A percentile compares a stretch with the other conserved stretches of the same genome.
phyloP scores from a whole-genome alignment of 106 monocot species.

The Acorus gramineus region DNA sequence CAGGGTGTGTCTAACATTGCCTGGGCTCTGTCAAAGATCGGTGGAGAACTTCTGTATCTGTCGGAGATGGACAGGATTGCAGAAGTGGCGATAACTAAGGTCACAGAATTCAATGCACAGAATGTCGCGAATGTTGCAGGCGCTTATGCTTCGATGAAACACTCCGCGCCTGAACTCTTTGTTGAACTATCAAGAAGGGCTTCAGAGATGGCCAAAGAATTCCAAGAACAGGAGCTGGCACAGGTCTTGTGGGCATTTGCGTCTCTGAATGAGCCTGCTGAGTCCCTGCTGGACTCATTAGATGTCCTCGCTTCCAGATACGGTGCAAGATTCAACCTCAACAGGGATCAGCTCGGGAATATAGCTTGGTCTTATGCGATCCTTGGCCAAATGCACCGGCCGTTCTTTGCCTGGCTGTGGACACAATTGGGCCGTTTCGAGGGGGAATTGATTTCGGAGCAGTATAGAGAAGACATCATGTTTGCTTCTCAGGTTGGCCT shows the following conservation, averaged over 20 bases:
- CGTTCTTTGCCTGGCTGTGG: conserved; percentile 77
- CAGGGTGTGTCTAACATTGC: conserved; percentile 91
- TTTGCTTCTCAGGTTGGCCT: conserved; percentile 81
- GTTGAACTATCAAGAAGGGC: conserved; percentile 44
- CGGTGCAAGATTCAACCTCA: conserved; percentile 27
- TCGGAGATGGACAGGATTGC: conserved; percentile 97
- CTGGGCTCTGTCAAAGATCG: conserved; percentile 95
- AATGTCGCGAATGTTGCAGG: conserved; percentile 92
- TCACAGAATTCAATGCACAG: conserved; percentile 79
- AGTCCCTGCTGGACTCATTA: conserved; percentile 50
- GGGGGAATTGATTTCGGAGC: conserved; percentile 55
- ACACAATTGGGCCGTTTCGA: conserved; percentile 42
- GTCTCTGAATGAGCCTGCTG: conserved; percentile 60
- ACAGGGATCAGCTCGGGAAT: conserved; percentile 78
- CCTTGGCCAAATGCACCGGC: conserved; percentile 63
- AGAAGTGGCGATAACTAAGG: conserved; percentile 56
- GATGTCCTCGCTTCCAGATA: conserved; percentile 37
- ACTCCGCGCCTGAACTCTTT: conserved; percentile 70
- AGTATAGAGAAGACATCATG: conserved; percentile 80
- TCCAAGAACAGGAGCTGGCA: conserved; percentile 78
- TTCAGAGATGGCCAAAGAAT: conserved; percentile 45
- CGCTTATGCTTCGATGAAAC: conserved; percentile 89
- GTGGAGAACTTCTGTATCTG: conserved; percentile 75
- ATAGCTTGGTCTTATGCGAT: conserved; percentile 91
- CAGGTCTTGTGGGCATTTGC: conserved; percentile 94